Evolutionary conservation across 495 filamentous ascomycete genomes (phyloP), one percentile per base, ranked within the genome.

Genomic region (Geopyxis carbonaria): DNA sequence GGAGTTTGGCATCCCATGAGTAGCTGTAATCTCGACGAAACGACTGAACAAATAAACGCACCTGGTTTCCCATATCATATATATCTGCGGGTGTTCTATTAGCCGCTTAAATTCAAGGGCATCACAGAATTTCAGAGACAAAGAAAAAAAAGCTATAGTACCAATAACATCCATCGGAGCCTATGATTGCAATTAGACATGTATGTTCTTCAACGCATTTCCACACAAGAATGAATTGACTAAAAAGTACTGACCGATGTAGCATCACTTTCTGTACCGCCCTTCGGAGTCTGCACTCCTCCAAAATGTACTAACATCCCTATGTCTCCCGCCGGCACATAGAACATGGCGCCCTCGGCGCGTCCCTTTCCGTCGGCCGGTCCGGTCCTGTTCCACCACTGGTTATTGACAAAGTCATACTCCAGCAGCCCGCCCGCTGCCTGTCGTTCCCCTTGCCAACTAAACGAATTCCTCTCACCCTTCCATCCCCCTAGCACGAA

Each of bases 271-370:
- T 10, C 13, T 14, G 23, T 25, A 5, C 55, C 55, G 25, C 59
- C 61, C n/a, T 37, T 34, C 11, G 46, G 47, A 20, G 61, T 55
- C 24, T 55, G 47, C 1, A 67, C 43, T 22, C 67, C 66, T 5
- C 66, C 67, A 48, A 71, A 67, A 39, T 66, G 66, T 1, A 68
- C 56, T 33, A 71, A 47, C 45, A 71, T 57, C 3, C 67, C 67
- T 14, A 45, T 55, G 43, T 75, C 64, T 10, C 65, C 65, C 7
- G 66, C 61, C 2, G 65, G 67, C 18, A 67, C 48, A 44, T 61
- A 67, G 3, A 60, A 51, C 62, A 70, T 60, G 4, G 46, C 38
- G 2, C 61, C 62, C 41, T 67, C 63, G 0, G 59, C 63, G 38
- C 64, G 44, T 5, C 55, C 55, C 10, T 44, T 45, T 16, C 16